Conservation (phyloP, 2,329 filamentous ascomycete genomes). For the Chaetomiaceae sp. region DNA sequence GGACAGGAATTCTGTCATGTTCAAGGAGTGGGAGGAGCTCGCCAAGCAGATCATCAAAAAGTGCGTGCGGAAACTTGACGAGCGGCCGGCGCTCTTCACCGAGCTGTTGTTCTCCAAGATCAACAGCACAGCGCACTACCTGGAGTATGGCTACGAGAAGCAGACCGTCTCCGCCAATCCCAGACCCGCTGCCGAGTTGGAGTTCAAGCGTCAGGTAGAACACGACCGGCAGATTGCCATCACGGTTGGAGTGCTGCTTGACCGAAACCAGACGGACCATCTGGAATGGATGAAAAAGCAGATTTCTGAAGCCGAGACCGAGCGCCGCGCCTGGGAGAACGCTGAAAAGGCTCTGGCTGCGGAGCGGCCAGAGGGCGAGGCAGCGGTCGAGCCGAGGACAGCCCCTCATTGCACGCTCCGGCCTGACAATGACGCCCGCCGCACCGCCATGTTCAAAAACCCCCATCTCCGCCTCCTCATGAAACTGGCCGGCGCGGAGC, state of each 20-base stretch:
- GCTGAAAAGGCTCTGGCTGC: slow-evolving; percentile 52
- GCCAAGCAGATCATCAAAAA: slow-evolving; percentile 76
- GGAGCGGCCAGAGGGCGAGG: slow-evolving; percentile 2
- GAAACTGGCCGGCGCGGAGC: slow-evolving; percentile 64
- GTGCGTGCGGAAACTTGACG: slow-evolving; percentile 76
- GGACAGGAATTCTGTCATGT: slow-evolving; percentile 59
- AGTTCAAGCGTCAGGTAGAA: slow-evolving; percentile 68
- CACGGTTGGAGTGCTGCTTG: slow-evolving; percentile 70
- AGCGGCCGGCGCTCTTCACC: slow-evolving; percentile 77
- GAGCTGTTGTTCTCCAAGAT: slow-evolving; percentile 96
- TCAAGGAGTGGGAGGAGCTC: slow-evolving; percentile 87
- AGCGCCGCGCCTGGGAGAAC: slow-evolving; percentile 73
- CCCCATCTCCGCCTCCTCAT: slow-evolving; percentile 80
- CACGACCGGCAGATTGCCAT: slow-evolving; percentile 69
- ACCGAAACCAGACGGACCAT: slow-evolving; percentile 69
- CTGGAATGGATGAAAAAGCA: slow-evolving; percentile 77
- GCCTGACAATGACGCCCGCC: slow-evolving; percentile 59
- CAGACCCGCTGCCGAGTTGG: slow-evolving; percentile 70
- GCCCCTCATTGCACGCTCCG: slow-evolving; percentile 50
- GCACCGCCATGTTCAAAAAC: slow-evolving; percentile 80
- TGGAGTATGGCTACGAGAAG: slow-evolving; percentile 86
- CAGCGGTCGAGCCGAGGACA: slow-evolving; percentile 31
- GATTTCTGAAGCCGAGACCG: slow-evolving; percentile 60
- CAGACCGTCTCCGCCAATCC: slow-evolving; percentile 60
- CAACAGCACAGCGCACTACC: slow-evolving; percentile 71